Percentiles rank a stretch among this genome's conserved stretches.
These are phyloP conservation scores for Talaromyces borbonicus DNA, from an alignment of 495 filamentous ascomycete species.

Conservation along the genomic window DNA sequence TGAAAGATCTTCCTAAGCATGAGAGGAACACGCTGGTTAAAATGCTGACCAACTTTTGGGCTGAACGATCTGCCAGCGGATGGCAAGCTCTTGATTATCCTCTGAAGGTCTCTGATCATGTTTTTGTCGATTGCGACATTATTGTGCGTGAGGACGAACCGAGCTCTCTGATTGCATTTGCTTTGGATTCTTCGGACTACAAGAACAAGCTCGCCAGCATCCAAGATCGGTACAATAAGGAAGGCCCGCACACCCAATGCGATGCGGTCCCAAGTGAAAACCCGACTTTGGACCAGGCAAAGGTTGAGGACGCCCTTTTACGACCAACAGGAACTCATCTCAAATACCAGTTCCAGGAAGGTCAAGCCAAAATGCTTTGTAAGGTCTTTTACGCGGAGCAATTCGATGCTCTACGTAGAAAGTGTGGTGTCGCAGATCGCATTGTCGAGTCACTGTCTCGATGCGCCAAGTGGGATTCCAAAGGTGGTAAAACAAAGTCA, in stretches of 20 bases:
- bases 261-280: conserved; percentile 18
- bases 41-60: conserved; percentile 96
- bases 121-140: conserved; percentile 95
- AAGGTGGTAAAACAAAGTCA: conserved; percentile 95
- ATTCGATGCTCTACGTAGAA: conserved; percentile 87
- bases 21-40: conserved; percentile 88
- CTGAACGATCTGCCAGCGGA: conserved; percentile 88
- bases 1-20: conserved; percentile 76
- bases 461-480: conserved; percentile 96
- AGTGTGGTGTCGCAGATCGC: conserved; percentile 85
- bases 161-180: conserved; percentile 90
- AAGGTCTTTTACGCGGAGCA: conserved; percentile 98
- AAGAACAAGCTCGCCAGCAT: conserved; percentile 64
- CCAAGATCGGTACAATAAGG: conserved; percentile 45
- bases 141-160: conserved; percentile 97
- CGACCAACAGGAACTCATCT: conserved; percentile 80
- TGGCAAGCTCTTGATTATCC: conserved; percentile 96
- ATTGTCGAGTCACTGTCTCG: conserved; percentile 92
- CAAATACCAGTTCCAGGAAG: conserved; percentile 88
- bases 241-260: conserved; percentile 15
- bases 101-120: conserved; percentile 76
- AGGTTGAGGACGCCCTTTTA: conserved; percentile 64
- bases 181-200: conserved; percentile 78
- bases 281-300: conserved; percentile 43
- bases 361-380: conserved; percentile 86